Percentiles rank a stretch among this genome's conserved stretches.
These are phyloP conservation scores for Elaeagnus macrophylla DNA, from an alignment of 306 rosid genomes.

Conservation along the genomic window DNA sequence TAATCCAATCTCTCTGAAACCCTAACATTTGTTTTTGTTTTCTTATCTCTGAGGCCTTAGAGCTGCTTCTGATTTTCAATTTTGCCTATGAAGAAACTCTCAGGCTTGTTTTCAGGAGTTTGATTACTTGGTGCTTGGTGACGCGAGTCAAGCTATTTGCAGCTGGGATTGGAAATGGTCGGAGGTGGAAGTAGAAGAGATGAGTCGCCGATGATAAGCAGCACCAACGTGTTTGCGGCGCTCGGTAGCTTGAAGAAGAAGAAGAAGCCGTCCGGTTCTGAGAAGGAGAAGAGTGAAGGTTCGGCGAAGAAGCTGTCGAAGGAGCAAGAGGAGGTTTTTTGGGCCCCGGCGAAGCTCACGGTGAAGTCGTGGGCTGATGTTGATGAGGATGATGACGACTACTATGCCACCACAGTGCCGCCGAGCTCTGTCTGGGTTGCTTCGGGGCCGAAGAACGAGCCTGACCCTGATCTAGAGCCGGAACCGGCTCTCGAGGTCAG, in stretches of 20 bases:
- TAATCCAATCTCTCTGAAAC: too few species aligned
- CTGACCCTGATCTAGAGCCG: neutral
- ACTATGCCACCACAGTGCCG: constrained; percentile 54
- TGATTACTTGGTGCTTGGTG: constrained; percentile 1
- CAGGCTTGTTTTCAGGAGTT: neutral
- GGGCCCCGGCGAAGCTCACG: constrained; percentile 66
- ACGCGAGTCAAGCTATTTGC: constrained; percentile 1
- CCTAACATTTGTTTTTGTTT: too few species aligned
- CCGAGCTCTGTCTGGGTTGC: constrained; percentile 40
- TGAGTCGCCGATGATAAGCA: constrained; percentile 38
- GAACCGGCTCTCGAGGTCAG: constrained; percentile 21
- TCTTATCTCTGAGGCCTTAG: too few species aligned
- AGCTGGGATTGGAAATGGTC: constrained; percentile 34
- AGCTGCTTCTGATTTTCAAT: too few species aligned
- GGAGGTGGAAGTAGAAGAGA: constrained; percentile 60
- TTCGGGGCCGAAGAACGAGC: constrained; percentile 21
- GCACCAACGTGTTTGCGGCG: constrained; percentile 64
- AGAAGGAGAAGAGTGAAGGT: constrained; percentile 1
- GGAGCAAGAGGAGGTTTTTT: constrained; percentile 31
- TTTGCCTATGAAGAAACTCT: too few species aligned
- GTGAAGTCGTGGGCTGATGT: constrained; percentile 65
- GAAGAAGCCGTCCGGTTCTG: constrained; percentile 45
- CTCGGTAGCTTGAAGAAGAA: constrained; percentile 67
- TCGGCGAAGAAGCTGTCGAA: constrained; percentile 8
- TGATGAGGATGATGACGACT: constrained; percentile 66